Percentiles rank a stretch among this genome's conserved stretches.
Evolutionary conservation across 164 flowering plant genomes (phyloP).

Genomic region (Magnolia changhungtana): DNA sequence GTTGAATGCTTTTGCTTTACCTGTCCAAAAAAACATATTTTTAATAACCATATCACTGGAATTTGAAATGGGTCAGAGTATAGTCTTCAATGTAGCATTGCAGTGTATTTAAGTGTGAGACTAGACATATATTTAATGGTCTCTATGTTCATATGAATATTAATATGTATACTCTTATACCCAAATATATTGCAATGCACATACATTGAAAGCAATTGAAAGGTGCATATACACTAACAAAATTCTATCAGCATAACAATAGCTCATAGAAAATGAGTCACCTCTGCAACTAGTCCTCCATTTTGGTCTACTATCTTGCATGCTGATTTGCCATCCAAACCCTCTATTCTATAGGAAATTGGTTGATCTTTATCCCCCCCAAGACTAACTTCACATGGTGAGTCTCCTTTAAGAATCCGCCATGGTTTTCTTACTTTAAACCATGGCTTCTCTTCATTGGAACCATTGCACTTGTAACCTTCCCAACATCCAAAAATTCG

Average conservation of each 20-base stretch:
- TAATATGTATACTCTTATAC: neutral
- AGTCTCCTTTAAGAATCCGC: constrained; percentile 15
- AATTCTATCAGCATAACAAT: too few relatives aligned
- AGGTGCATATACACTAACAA: too few relatives aligned
- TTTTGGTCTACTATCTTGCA: constrained; percentile 22
- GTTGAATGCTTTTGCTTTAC: constrained; percentile 41
- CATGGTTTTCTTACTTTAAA: constrained; percentile 31
- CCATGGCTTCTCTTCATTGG: constrained; percentile 28
- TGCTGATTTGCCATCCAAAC: constrained; percentile 14
- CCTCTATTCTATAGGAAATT: constrained; percentile 22
- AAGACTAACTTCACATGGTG: constrained; percentile 18
- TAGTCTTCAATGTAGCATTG: neutral
- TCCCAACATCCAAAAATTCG: constrained; percentile 36
- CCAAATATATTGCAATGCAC: too few relatives aligned
- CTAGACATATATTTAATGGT: neutral
- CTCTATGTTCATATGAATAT: neutral
- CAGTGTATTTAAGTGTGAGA: neutral
- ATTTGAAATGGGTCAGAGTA: neutral
- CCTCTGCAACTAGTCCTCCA: constrained; percentile 49
- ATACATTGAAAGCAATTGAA: too few relatives aligned
- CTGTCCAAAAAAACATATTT: constrained; percentile 21
- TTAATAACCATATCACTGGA: neutral
- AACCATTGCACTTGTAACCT: constrained; percentile 25
- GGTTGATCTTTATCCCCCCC: constrained; percentile 8
- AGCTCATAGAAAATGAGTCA: constrained; percentile 5